Conservation (phyloP, 179 eudicot species). For the Beta lomatogona region DNA sequence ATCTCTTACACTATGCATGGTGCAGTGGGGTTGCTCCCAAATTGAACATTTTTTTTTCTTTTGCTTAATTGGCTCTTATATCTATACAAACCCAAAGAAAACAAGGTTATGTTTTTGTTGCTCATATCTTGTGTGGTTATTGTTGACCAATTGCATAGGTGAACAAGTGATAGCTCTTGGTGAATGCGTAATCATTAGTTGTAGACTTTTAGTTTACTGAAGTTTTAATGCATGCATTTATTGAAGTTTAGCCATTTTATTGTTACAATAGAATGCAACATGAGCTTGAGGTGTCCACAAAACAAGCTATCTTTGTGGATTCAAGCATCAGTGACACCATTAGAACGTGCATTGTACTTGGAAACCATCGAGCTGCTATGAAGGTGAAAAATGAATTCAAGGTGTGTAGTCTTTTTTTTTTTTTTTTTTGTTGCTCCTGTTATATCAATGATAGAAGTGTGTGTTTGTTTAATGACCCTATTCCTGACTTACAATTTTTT, state of each 20-base stretch:
- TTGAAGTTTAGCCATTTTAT: neutral
- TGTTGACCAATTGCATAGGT: neutral
- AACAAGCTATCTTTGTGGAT: slow-evolving; percentile 96
- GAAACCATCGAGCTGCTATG: slow-evolving; percentile 88
- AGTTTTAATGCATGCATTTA: slow-evolving; percentile 4
- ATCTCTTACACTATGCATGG: neutral
- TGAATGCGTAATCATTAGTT: neutral
- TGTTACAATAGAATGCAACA: slow-evolving; percentile 69
- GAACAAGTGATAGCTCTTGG: neutral
- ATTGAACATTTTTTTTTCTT: neutral
- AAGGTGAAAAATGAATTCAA: slow-evolving; percentile 88
- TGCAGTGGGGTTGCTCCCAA: neutral
- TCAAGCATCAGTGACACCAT: slow-evolving; percentile 98
- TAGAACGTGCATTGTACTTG: slow-evolving; percentile 90
- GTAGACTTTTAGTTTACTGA: neutral
- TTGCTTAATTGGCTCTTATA: neutral
- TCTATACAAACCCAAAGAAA: neutral
- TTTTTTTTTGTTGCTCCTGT: neutral
- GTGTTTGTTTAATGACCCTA: neutral
- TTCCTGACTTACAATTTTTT: neutral
- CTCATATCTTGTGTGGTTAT: neutral
- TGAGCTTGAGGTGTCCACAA: slow-evolving; percentile 82
- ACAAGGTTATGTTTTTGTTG: neutral
- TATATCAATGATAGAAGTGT: neutral
- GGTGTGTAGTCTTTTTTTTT: slow-evolving; percentile 43